These are phyloP conservation scores for Dimargaris verticillata DNA, from an alignment of 192 early-diverging fungal genomes.

Conservation along the genomic window DNA sequence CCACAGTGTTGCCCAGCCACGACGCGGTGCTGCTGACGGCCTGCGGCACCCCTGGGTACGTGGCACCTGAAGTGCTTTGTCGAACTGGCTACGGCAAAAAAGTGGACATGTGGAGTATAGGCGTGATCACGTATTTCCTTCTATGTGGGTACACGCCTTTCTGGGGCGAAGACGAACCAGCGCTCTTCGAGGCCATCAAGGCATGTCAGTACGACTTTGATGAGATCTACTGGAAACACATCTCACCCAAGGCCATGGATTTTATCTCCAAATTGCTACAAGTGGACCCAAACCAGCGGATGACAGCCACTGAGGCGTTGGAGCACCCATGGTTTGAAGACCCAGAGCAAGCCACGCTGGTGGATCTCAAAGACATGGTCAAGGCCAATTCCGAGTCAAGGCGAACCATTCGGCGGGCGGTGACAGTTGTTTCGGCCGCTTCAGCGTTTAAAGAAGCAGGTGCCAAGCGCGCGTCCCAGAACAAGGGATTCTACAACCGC, in stretches of 20 bases:
- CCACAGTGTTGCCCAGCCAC: conserved; percentile 40
- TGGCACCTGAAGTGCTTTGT: conserved; percentile 39
- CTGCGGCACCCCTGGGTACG: conserved; percentile 70
- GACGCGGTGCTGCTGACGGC: conserved; percentile 48
- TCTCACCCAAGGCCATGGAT: conserved; percentile 41
- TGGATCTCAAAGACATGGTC: conserved; percentile 7
- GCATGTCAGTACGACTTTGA: conserved; percentile 48
- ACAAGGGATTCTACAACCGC: background rate
- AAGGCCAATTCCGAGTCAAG: background rate
- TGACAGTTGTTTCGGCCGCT: background rate
- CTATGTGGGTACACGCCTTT: conserved; percentile 62
- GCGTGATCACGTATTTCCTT: conserved; percentile 59
- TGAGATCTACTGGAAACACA: conserved; percentile 43
- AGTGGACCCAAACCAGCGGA: conserved; percentile 39
- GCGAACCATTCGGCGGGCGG: background rate
- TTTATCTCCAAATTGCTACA: conserved; percentile 53
- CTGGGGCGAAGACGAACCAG: conserved; percentile 26
- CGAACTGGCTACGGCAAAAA: conserved; percentile 44
- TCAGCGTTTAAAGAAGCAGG: background rate
- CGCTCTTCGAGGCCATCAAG: conserved; percentile 42
- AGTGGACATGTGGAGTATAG: conserved; percentile 72
- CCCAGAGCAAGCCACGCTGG: background rate
- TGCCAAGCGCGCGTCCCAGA: background rate
- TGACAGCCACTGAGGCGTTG: conserved; percentile 58
- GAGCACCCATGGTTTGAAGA: conserved; percentile 54